phyloP scores from a whole-genome alignment of 1,139 yeast genomes.

The Protomyces macrosporus region DNA sequence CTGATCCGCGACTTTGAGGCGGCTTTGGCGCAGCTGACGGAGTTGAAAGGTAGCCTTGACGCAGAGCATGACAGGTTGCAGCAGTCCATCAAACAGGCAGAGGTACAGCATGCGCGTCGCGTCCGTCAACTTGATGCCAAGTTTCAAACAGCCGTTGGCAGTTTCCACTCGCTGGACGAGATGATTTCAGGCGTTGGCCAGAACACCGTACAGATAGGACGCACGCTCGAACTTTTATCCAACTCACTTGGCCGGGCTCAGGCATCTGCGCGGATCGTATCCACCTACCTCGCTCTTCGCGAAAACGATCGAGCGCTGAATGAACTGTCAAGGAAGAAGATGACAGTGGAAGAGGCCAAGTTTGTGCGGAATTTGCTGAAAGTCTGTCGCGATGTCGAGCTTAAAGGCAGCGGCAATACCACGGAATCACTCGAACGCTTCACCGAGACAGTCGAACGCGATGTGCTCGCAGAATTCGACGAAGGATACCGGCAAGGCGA shows the following conservation, averaged over 20 bases:
- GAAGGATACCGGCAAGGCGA: slow-evolving; percentile 50
- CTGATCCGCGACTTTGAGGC: slow-evolving; percentile 90
- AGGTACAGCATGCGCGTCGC: slow-evolving; percentile 28
- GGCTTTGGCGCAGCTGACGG: slow-evolving; percentile 47
- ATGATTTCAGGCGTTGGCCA: slow-evolving; percentile 24
- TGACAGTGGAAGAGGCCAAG: slow-evolving; percentile 20
- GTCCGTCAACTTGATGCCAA: slow-evolving; percentile 17
- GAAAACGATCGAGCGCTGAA: slow-evolving; percentile 14
- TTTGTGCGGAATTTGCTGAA: slow-evolving; percentile 51
- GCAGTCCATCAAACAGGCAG: slow-evolving; percentile 29
- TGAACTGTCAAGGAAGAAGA: slow-evolving; percentile 42
- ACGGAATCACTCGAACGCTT: slow-evolving; percentile 54
- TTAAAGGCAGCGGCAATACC: slow-evolving; percentile 29
- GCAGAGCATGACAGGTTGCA: slow-evolving; percentile 17
- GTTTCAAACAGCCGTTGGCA: slow-evolving; percentile 26
- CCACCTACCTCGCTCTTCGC: slow-evolving; percentile 11
- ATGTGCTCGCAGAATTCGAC: slow-evolving; percentile 43
- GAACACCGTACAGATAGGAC: slow-evolving; percentile 40
- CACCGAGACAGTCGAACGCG: slow-evolving; percentile 70
- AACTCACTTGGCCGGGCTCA: slow-evolving; percentile 65
- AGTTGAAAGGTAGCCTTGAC: slow-evolving; percentile 12
- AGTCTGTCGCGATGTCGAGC: slow-evolving; percentile 51
- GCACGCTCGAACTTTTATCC: slow-evolving; percentile 66
- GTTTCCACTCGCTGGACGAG: slow-evolving; percentile 24
- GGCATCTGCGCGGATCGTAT: slow-evolving; percentile 26